A percentile compares a stretch with the other conserved stretches of the same genome.
These are phyloP conservation scores for Ascomycota sp. DNA, from an alignment of 2,329 filamentous ascomycete species.

Conservation along the genomic window DNA sequence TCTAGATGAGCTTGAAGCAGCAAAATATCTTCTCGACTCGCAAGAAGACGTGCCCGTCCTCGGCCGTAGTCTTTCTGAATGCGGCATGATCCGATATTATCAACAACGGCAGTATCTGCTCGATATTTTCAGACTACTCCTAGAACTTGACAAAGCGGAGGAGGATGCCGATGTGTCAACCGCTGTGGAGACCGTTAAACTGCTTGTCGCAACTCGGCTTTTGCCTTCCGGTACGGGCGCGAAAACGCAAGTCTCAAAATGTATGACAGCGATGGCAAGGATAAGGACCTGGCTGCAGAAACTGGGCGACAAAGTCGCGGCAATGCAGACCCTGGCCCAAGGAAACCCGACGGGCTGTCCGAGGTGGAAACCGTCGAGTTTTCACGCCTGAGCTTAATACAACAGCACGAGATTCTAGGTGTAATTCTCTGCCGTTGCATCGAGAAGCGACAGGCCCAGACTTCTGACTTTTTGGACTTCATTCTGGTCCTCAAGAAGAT, in stretches of 20 bases:
- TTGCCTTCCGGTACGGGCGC: constrained; percentile 18
- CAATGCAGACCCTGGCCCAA: constrained; percentile 54
- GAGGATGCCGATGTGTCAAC: constrained; percentile 28
- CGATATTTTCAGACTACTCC: constrained; percentile 62
- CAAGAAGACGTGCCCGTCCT: constrained; percentile 47
- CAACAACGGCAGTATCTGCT: constrained; percentile 65
- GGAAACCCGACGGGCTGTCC: constrained; percentile 23
- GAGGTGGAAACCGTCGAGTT: constrained; percentile 65
- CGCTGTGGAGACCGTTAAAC: constrained; percentile 12
- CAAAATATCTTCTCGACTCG: constrained; percentile 53
- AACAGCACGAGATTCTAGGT: constrained; percentile 76
- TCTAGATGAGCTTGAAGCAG: constrained; percentile 74
- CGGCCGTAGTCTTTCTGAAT: constrained; percentile 54
- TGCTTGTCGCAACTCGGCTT: constrained; percentile 14
- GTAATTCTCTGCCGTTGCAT: constrained; percentile 64
- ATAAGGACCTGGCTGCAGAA: constrained; percentile 60
- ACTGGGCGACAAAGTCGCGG: constrained; percentile 56
- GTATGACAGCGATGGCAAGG: constrained; percentile 53
- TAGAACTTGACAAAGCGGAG: constrained; percentile 39
- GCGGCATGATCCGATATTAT: constrained; percentile 74
- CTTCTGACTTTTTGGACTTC: constrained; percentile 55
- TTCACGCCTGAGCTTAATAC: constrained; percentile 58
- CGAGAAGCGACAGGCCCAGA: constrained; percentile 49
- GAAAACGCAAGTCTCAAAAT: constrained; percentile 50
- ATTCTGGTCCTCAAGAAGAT: constrained; percentile 45